Evolutionary conservation across 1,139 yeast genomes (phyloP), one percentile per base, ranked within the genome.

Genomic region (Pichia inconspicua): DNA sequence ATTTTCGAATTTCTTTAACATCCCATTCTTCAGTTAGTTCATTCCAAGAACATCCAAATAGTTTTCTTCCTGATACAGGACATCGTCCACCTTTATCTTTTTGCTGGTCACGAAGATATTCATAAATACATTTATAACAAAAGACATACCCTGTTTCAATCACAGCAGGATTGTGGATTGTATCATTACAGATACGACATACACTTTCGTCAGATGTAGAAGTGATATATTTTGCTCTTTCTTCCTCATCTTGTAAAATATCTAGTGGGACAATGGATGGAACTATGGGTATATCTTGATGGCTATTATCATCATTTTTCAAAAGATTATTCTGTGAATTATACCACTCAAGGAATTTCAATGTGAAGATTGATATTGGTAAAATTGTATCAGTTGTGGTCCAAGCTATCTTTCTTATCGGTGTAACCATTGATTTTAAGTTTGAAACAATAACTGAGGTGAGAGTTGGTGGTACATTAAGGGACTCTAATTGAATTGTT

Each of bases 281-380:
- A 10, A 42, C 50, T 11, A 41, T 41, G 7, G 53, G 50, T 22
- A 39, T 39, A 14, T 15, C 28, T 15, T 48, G 42, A 25, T 25
- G 19, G 10, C n/a, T 15, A 14, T 11, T 7, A 35, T 46, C 36
- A 8, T 37, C 27, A 8, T 32, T 36, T 14, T 42, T 42, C 9
- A 34, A 41, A 2, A 34, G 3, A 28, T 30, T 42, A 17, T 44
- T 43, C 19, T 52, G 48, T 2, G 45, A 78, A 53, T 83, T 82
- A 95, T 96, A 90, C 97, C 97, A 90, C 64, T 92, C 97, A 46
- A 89, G 73, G 57, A 92, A 88, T 66, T 89, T 88, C 54, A 92
- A 73, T 35, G 84, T 63, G 63, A 92, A 90, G 51, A 92, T 84
- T 2, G 95, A 87, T 0, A 85, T 75, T 0, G 97, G 97, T 67